A percentile compares a stretch with the other conserved stretches of the same genome.
Conservation (phyloP, 2,329 filamentous ascomycete species). For the Paracoccidioides lutzii region DNA sequence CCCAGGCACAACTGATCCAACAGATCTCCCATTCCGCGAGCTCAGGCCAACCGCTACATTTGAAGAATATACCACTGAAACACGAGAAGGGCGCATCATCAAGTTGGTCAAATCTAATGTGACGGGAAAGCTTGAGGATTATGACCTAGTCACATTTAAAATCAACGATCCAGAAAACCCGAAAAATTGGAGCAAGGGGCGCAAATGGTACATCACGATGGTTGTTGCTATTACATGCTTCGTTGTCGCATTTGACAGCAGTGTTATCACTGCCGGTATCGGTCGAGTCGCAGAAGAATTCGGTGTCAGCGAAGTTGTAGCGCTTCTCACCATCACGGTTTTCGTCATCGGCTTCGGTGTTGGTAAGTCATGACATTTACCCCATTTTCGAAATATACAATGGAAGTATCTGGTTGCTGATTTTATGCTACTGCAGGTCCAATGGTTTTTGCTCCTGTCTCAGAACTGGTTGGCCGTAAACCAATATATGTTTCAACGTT, state of each 20-base stretch:
- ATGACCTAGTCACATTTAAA: constrained; percentile 57
- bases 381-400: neutral
- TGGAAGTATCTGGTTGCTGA: neutral
- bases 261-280: constrained; percentile 67
- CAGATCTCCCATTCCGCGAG: constrained; percentile 53
- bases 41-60: constrained; percentile 49
- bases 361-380: constrained; percentile 33
- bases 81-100: constrained; percentile 48
- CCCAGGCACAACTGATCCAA: constrained; percentile 24
- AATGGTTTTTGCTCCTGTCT: constrained; percentile 66
- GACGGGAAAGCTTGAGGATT: constrained; percentile 38
- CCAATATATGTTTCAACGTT: constrained; percentile 60
- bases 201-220: constrained; percentile 79
- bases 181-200: constrained; percentile 69
- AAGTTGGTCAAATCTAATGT: constrained; percentile 43
- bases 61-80: constrained; percentile 54
- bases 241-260: constrained; percentile 57
- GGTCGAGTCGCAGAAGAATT: constrained; percentile 52
- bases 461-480: constrained; percentile 59
- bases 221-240: constrained; percentile 66
- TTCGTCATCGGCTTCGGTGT: constrained; percentile 76
- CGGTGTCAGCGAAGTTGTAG: constrained; percentile 56
- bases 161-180: constrained; percentile 63
- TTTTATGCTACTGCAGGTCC: constrained; percentile 39
- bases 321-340: constrained; percentile 57